Evolutionary conservation across 2,329 filamentous ascomycete genomes (phyloP).

Genomic region (Myrmaecium sp.): DNA sequence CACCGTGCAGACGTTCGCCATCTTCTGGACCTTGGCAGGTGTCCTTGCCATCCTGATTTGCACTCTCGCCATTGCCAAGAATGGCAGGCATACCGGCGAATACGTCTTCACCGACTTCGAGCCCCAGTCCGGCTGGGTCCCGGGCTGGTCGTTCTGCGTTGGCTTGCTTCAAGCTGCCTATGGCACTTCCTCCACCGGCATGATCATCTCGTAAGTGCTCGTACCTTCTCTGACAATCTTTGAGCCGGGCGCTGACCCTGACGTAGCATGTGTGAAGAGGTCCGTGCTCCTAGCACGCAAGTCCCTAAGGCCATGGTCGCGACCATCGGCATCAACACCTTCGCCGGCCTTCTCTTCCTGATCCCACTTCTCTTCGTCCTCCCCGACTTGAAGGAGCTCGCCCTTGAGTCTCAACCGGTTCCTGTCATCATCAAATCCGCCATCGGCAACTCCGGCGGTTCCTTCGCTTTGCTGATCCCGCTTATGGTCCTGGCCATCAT

Average conservation of each 20-base stretch:
- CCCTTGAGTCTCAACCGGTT: conserved; percentile 37
- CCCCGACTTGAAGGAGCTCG: conserved; percentile 41
- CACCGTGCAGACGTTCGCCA: conserved; percentile 43
- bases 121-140: conserved; percentile 48
- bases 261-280: conserved; percentile 57
- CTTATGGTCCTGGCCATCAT: conserved; percentile 49
- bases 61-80: conserved; percentile 48
- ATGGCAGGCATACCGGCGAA: conserved; percentile 43
- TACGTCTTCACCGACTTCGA: conserved; percentile 57
- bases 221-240: conserved; percentile 9
- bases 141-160: conserved; percentile 58
- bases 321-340: conserved; percentile 48
- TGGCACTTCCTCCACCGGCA: conserved; percentile 59
- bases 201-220: conserved; percentile 54
- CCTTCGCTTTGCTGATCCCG: conserved; percentile 46
- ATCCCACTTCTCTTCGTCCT: conserved; percentile 54
- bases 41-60: conserved; percentile 47
- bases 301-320: conserved; percentile 57
- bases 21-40: conserved; percentile 59
- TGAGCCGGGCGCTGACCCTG: conserved; percentile 9
- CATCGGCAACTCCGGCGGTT: conserved; percentile 41
- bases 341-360: conserved; percentile 50
- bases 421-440: conserved; percentile 47
- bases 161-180: conserved; percentile 58
- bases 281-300: conserved; percentile 46